These are phyloP conservation scores for Mimosa bimucronata DNA, from an alignment of 306 rosid species.

Conservation along the genomic window DNA sequence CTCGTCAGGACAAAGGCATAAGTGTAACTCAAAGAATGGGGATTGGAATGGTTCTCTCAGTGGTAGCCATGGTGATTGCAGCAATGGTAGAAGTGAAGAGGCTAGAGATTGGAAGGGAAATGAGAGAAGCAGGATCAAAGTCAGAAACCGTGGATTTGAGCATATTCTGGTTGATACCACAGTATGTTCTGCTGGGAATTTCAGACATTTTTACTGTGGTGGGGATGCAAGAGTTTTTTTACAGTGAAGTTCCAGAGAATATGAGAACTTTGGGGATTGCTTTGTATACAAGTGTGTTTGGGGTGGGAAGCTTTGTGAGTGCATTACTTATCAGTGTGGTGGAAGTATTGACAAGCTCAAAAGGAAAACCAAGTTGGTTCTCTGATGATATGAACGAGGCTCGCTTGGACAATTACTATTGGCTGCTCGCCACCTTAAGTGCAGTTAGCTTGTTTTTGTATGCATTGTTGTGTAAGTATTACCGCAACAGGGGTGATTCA, in stretches of 20 bases:
- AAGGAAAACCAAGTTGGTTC: slow-evolving; percentile 76
- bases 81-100: slow-evolving; percentile 78
- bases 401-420: slow-evolving; percentile 74
- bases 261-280: slow-evolving; percentile 94
- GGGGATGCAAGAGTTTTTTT: slow-evolving; percentile 96
- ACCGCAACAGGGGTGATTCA: slow-evolving; percentile 45
- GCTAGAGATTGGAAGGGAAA: slow-evolving; percentile 52
- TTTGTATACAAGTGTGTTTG: slow-evolving; percentile 80
- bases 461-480: slow-evolving; percentile 61
- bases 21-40: slow-evolving; percentile 92
- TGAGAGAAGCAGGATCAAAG: slow-evolving; percentile 39
- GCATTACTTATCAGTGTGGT: slow-evolving; percentile 70
- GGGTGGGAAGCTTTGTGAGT: slow-evolving; percentile 93
- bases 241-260: slow-evolving; percentile 75
- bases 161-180: slow-evolving; percentile 91
- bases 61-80: slow-evolving; percentile 81
- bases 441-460: slow-evolving; percentile 59
- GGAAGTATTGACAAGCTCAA: slow-evolving; percentile 53
- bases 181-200: slow-evolving; percentile 79
- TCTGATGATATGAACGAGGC: slow-evolving; percentile 85
- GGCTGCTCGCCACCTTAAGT: slow-evolving; percentile 69
- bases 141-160: slow-evolving; percentile 58
- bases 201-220: slow-evolving; percentile 94
- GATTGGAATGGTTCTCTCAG: slow-evolving; percentile 85
- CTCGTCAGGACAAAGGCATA: slow-evolving; percentile 64